Conservation (phyloP, 495 filamentous ascomycete species). For the Thermochaetoides thermophila region DNA sequence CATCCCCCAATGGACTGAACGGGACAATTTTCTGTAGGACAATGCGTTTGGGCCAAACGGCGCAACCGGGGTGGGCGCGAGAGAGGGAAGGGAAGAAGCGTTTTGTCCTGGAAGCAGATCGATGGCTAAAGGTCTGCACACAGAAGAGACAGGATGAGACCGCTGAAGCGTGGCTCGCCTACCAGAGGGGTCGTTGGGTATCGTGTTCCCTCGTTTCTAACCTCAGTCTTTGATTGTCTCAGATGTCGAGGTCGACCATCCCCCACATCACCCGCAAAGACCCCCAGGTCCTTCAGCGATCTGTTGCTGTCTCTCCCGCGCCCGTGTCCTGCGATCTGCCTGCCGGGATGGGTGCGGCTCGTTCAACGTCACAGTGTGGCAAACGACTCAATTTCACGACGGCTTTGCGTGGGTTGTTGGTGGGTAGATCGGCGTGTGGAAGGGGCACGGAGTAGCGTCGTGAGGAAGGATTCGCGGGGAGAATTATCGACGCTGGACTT, state of each 20-base stretch:
- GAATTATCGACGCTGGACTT: too few species aligned
- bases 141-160: neutral
- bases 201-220: too few species aligned
- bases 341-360: too few species aligned
- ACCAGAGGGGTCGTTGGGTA: too few species aligned
- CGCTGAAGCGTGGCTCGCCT: neutral
- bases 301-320: conserved; percentile 6
- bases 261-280: conserved; percentile 24
- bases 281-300: conserved; percentile 16
- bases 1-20: conserved; percentile 26
- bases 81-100: conserved; percentile 1
- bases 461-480: too few species aligned
- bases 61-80: neutral
- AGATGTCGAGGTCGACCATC: conserved; percentile 24
- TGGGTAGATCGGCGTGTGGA: too few species aligned
- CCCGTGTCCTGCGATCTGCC: neutral
- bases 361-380: too few species aligned
- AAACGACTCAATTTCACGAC: too few species aligned
- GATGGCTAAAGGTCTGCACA: neutral
- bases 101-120: too few species aligned
- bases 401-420: too few species aligned
- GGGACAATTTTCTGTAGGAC: neutral
- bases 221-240: conserved; percentile 17
- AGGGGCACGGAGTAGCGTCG: too few species aligned
- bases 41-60: too few species aligned